Base-by-base conservation (phyloP, 176 grass and related monocot genomes). In the Bonia amplexicaulis region DNA sequence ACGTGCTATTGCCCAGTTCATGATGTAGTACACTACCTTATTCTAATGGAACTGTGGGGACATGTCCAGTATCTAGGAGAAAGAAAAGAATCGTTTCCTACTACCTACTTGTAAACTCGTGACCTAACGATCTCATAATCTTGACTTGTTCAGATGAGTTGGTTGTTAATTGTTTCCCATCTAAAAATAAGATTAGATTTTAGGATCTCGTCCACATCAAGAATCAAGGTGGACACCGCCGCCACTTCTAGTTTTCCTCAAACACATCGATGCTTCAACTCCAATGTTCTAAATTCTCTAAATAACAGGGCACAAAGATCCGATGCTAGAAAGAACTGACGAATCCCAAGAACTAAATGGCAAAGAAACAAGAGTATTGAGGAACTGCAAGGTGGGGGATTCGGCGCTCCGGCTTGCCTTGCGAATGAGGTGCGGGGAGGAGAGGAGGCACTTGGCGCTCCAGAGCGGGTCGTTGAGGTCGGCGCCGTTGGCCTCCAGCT, bases 391-490 rank as follows among this genome's bases (percentile, higher is more conserved):
- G 59, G 16, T 41, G 16, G 67, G 3, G 66, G 19, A 9, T 49
- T 16, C 8, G 49, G 14, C 12, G 26, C 25, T 11, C 11, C 2
- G 5, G 19, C 19, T 82, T 62, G 73, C 96, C 93, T 95, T 85
- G 68, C 91, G 89, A 77, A 99, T 83, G 81, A 99, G 96, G 81
- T 99, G 91, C 20, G 96, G 81, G 12, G 93, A 92, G 70, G 52
- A 80, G 75, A 96, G 89, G 80, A 99, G 86, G 81, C 96, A 99
- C 84, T 89, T 99, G 78, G 93, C 96, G 84, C 96, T 99, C 96
- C 96, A 99, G 69, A 99, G 96, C 41, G 96, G 96, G 75, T 99
- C 96, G 78, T 99, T 99, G 57, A 99, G 89, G 86, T 99, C 82
- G 17, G 93, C 93, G 65, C 96, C 96, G 53, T 94, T 75, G 90